A percentile compares a stretch with the other conserved stretches of the same genome.
Conservation (phyloP, 1,284 basidiomycete species). For the Cutaneotrichosporon dermatis region DNA sequence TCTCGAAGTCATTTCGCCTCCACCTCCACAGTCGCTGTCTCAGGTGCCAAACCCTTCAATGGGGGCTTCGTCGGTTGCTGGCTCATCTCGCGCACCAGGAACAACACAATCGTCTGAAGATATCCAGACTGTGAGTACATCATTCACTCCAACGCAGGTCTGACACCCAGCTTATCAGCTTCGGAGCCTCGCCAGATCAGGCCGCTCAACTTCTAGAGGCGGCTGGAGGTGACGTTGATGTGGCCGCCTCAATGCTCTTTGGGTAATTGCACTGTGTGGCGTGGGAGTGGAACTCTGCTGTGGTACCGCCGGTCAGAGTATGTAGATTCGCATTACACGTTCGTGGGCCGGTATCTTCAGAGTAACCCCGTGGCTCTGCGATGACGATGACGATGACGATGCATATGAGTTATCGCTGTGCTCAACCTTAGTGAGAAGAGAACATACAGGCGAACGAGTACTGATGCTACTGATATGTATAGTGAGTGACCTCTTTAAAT, state of each 20-base stretch:
- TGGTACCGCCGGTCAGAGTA: no score
- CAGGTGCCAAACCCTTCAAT: background rate
- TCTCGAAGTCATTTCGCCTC: background rate
- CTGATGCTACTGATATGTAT: no score
- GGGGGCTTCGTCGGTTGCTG: background rate
- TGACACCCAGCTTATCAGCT: conserved; percentile 30
- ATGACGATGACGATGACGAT: no score
- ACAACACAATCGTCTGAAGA: conserved; percentile 6
- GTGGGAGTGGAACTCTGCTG: no score
- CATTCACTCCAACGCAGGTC: background rate
- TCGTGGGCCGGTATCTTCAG: no score
- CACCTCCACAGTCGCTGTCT: background rate
- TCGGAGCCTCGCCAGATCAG: conserved; percentile 69
- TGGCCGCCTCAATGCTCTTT: conserved; percentile 84
- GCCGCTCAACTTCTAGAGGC: conserved; percentile 74
- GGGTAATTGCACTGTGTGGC: background rate
- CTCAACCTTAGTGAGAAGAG: no score
- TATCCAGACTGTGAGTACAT: conserved; percentile 31
- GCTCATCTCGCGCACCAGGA: background rate
- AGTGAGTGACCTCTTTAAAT: no score
- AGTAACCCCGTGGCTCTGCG: no score
- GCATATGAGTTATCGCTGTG: no score
- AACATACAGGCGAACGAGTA: no score
- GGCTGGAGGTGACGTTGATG: conserved; percentile 77
- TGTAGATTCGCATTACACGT: no score